Conservation (phyloP, 2,329 filamentous ascomycete genomes). For the Ophiocordyceps camponoti-leonardi region DNA sequence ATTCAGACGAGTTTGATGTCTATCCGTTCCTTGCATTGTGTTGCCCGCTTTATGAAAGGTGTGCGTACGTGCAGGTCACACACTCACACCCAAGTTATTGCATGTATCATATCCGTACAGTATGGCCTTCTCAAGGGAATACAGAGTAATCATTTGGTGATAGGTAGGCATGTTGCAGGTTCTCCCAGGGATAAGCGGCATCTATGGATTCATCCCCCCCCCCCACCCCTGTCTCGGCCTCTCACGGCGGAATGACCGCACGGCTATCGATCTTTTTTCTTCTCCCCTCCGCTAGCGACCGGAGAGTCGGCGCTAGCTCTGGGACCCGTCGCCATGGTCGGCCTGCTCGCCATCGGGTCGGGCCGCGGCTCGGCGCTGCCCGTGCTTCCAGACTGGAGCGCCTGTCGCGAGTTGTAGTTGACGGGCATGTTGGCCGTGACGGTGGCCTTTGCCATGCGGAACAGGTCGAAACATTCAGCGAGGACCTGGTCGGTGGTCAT, state of each 20-base stretch:
- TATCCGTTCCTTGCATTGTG: neutral
- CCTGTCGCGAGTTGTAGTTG: constrained; percentile 16
- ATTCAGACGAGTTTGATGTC: neutral
- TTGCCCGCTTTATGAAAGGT: neutral
- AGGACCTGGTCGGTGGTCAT: constrained; percentile 27
- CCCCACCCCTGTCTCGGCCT: neutral
- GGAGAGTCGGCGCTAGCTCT: neutral
- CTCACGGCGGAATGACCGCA: neutral
- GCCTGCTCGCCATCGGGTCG: neutral
- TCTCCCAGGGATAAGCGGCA: neutral
- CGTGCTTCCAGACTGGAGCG: constrained; percentile 3
- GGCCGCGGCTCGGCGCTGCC: neutral
- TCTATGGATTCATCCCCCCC: neutral
- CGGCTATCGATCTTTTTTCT: neutral
- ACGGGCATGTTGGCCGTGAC: constrained; percentile 30
- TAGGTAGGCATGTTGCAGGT: neutral
- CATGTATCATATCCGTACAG: neutral
- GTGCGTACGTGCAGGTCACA: neutral
- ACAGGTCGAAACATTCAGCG: constrained; percentile 27
- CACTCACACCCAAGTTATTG: neutral
- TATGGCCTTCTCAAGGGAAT: neutral
- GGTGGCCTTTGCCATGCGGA: constrained; percentile 25
- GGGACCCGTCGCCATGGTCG: neutral
- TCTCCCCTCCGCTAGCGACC: neutral
- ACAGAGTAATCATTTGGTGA: neutral